These are phyloP conservation scores for Fusarium stilboides DNA, from an alignment of 2,329 filamentous ascomycete species.

Conservation along the genomic window DNA sequence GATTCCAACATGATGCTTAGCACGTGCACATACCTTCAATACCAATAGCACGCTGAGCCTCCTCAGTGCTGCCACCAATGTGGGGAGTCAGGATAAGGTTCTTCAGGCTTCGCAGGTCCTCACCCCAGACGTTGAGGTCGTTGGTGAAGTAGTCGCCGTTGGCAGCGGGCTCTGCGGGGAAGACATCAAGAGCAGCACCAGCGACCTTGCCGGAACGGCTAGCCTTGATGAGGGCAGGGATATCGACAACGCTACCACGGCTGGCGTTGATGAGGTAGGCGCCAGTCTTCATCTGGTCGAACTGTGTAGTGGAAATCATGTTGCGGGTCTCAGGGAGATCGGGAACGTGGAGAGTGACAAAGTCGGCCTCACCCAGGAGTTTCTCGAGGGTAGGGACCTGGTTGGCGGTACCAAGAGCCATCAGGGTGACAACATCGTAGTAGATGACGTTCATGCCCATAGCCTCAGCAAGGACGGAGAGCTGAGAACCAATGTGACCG, in stretches of 20 bases:
- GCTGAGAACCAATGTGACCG: conserved; percentile 95
- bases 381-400: conserved; percentile 85
- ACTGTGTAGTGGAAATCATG: conserved; percentile 85
- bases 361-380: conserved; percentile 86
- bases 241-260: conserved; percentile 93
- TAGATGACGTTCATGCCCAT: conserved; percentile 99
- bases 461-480: conserved; percentile 94
- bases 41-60: conserved; percentile 96
- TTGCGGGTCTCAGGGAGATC: conserved; percentile 93
- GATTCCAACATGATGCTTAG: neutral
- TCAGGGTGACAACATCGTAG: conserved; percentile 94
- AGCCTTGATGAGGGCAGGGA: conserved; percentile 89
- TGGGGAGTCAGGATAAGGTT: conserved; percentile 97
- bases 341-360: conserved; percentile 94
- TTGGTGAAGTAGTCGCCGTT: conserved; percentile 97
- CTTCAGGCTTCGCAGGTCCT: conserved; percentile 86
- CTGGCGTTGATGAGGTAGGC: conserved; percentile 97
- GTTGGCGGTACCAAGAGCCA: conserved; percentile 90
- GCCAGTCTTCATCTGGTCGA: conserved; percentile 92
- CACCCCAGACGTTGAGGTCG: conserved; percentile 85
- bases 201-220: conserved; percentile 90
- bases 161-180: conserved; percentile 91
- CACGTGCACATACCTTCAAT: conserved; percentile 73
- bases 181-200: conserved; percentile 96
- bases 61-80: conserved; percentile 97